phyloP scores from a whole-genome alignment of 2,329 filamentous ascomycete species.

The Tricladium varicosporioides region DNA sequence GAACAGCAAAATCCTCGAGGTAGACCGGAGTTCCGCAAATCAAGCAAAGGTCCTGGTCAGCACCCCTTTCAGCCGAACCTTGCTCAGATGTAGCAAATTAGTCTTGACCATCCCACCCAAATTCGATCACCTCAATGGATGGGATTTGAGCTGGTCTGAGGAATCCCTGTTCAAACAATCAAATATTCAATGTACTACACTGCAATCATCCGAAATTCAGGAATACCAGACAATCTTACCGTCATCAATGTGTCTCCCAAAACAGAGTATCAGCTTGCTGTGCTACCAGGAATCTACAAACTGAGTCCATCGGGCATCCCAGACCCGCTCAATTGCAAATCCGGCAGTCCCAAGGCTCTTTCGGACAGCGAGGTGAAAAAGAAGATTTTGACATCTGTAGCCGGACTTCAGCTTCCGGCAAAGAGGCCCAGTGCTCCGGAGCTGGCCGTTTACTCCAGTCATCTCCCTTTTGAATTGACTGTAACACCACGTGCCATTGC shows the following conservation, averaged over 20 bases:
- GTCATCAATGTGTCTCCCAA: conserved; percentile 31
- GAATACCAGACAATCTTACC: conserved; percentile 28
- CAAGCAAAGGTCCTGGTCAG: conserved; percentile 31
- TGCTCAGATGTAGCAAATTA: conserved; percentile 40
- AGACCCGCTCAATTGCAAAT: conserved; percentile 13
- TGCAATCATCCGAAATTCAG: conserved; percentile 38
- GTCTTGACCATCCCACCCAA: conserved; percentile 43
- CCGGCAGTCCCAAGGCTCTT: conserved; percentile 12
- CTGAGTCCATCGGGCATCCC: conserved; percentile 24
- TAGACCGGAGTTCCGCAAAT: conserved; percentile 11
- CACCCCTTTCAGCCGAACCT: conserved; percentile 32
- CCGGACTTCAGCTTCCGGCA: conserved; percentile 7
- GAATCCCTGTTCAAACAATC: conserved; percentile 38
- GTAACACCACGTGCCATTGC: conserved; percentile 36
- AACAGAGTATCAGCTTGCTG: conserved; percentile 32
- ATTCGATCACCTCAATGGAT: conserved; percentile 34
- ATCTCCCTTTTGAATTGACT: conserved; percentile 23
- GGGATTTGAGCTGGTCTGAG: conserved; percentile 39
- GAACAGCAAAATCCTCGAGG: conserved; percentile 15
- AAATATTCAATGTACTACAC: conserved; percentile 39
- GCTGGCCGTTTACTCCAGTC: conserved; percentile 17
- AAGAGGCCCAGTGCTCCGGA: conserved; percentile 2
- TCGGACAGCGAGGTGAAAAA: conserved; percentile 15
- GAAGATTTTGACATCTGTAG: conserved; percentile 15
- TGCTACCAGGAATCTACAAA: conserved; percentile 33